Evolutionary conservation across 495 filamentous ascomycete genomes (phyloP), one percentile per base, ranked within the genome.

Genomic region (Penicillium bovifimosum): DNA sequence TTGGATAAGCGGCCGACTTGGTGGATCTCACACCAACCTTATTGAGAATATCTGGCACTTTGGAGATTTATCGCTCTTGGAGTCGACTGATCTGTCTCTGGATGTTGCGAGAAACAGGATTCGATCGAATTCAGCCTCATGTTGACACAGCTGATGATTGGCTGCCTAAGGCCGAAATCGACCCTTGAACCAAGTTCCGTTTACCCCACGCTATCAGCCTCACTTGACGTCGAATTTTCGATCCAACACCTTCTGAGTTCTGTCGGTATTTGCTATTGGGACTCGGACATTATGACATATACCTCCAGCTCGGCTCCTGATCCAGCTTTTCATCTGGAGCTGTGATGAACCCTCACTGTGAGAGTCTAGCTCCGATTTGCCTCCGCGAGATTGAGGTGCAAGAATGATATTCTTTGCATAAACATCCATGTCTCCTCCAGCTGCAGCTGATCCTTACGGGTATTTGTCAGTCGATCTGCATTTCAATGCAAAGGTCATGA

Each of bases 1-100:
- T 57, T 56, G 57, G 54, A 57, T 63, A 54, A 57, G 60, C 60
- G 60, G 60, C 38, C 38, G 47, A 38, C 43, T 36, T 50, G 28
- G 48, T 50, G 48, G 48, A 41, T 34, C 41, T 43, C 48, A 42
- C 48, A 48, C 34, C 33, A 48, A 48, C 34, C 6, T 48, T 36
- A 38, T 48, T 1, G 33, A 18, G 9, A 26, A 8, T 27, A n/a
- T 47, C 13, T 35, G 45, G 27, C 11, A 13, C n/a, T 38, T 16
- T 11, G 20, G 5, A 10, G 27, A 26, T 9, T 39, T 1, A 9
- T n/a, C 27, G 10, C 31, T 47, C 5, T 17, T 14, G 13, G 18
- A 6, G 33, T 7, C 5, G 10, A 32, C 1, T 24, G 29, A 34
- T 27, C 17, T 6, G 17, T 36, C 16, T 43, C 7, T 29, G 29